These are phyloP conservation scores for Penicillium sp. DNA, from an alignment of 2,329 filamentous ascomycete genomes.

Conservation along the genomic window DNA sequence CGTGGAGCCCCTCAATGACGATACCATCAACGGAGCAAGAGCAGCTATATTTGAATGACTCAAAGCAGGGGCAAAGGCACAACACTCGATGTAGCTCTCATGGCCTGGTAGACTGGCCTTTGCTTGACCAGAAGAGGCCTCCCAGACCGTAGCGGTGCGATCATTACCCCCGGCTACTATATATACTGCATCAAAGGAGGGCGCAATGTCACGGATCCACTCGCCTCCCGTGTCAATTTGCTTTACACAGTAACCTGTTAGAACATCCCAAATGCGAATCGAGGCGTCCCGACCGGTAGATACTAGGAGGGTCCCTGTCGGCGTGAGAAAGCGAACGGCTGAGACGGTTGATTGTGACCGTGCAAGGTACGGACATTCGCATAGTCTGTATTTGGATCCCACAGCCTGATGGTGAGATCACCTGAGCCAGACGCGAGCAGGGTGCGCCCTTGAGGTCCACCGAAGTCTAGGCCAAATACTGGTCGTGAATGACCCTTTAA, in stretches of 20 bases:
- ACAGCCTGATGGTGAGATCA: conserved; percentile 82
- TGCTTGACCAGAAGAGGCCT: conserved; percentile 46
- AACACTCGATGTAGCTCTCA: conserved; percentile 81
- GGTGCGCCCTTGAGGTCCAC: conserved; percentile 70
- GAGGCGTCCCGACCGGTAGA: conserved; percentile 76
- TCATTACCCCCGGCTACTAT: conserved; percentile 77
- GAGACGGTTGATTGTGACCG: conserved; percentile 82
- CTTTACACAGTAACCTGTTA: conserved; percentile 78
- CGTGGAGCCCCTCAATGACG: conserved; percentile 59
- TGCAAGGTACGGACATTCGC: conserved; percentile 84
- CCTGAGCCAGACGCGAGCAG: conserved; percentile 74
- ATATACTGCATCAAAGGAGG: conserved; percentile 73
- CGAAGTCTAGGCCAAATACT: conserved; percentile 78
- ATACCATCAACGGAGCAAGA: conserved; percentile 60
- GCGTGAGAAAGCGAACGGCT: conserved; percentile 71
- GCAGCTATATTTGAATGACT: conserved; percentile 71
- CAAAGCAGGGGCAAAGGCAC: conserved; percentile 74
- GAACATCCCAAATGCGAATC: conserved; percentile 81
- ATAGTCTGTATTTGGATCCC: conserved; percentile 81
- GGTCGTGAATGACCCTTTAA: conserved; percentile 81
- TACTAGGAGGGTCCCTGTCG: conserved; percentile 75
- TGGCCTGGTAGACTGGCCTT: conserved; percentile 80
- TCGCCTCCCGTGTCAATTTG: conserved; percentile 74
- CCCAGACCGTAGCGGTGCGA: conserved; percentile 8
- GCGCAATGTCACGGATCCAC: conserved; percentile 80